Percentiles rank a stretch among this genome's conserved stretches.
phyloP scores from a whole-genome alignment of 192 early-diverging fungal species.

The Pilobolus umbonatus region DNA sequence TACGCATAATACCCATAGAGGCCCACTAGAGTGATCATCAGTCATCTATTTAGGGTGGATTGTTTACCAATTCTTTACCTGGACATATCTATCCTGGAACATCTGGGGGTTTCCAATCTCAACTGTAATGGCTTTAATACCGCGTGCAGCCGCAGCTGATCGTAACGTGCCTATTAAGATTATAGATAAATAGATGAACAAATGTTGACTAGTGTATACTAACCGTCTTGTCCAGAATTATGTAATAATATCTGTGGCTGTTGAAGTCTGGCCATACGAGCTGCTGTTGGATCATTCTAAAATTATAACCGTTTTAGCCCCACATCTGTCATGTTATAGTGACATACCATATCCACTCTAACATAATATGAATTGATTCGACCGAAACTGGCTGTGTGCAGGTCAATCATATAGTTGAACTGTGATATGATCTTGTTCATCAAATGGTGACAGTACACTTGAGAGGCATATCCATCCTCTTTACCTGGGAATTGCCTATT shows the following conservation, averaged over 20 bases:
- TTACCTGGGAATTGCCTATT: constrained; percentile 83
- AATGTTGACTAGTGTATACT: constrained; percentile 3
- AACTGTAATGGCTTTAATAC: constrained; percentile 85
- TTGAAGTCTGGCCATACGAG: constrained; percentile 75
- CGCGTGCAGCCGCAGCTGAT: constrained; percentile 66
- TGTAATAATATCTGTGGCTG: constrained; percentile 74
- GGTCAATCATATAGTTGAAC: constrained; percentile 80
- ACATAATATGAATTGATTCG: constrained; percentile 86
- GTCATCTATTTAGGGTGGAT: background rate
- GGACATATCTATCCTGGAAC: constrained; percentile 81
- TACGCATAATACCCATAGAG: constrained; percentile 57
- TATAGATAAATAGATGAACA: background rate
- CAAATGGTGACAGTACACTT: constrained; percentile 77
- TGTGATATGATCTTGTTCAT: constrained; percentile 72
- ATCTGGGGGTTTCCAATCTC: constrained; percentile 87
- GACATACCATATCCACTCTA: constrained; percentile 64
- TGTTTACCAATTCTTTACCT: constrained; percentile 28
- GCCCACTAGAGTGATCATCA: constrained; percentile 38
- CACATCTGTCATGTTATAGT: background rate
- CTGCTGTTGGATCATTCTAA: constrained; percentile 57
- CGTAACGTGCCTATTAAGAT: constrained; percentile 64
- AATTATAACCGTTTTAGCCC: background rate
- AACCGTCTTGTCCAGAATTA: constrained; percentile 65
- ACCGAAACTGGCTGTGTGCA: constrained; percentile 85
- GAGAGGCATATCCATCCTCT: constrained; percentile 65